Conservation (phyloP, 805 yeast species). For the Myxozyma neglecta region DNA sequence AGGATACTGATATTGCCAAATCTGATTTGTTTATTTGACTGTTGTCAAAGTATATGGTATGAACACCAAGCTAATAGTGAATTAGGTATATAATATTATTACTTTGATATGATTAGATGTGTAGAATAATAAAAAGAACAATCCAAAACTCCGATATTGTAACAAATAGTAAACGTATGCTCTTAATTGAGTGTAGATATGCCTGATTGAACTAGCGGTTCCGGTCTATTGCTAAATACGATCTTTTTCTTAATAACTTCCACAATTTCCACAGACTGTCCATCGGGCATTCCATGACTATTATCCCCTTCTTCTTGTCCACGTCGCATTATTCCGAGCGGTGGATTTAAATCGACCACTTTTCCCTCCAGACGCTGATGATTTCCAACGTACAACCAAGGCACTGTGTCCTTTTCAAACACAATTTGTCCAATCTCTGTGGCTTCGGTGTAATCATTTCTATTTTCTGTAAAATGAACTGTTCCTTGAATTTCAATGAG, state of each 20-base stretch:
- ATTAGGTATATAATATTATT: not conserved
- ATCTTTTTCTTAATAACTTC: conserved; percentile 26
- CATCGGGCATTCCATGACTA: conserved; percentile 9
- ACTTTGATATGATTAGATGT: too few relatives aligned
- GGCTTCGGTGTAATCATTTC: not conserved
- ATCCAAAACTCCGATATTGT: too few relatives aligned
- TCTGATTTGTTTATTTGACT: conserved; percentile 5
- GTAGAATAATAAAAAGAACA: too few relatives aligned
- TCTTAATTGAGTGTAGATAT: not conserved
- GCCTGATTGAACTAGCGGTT: conserved; percentile 24
- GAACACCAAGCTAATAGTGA: too few relatives aligned
- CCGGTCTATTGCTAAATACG: conserved; percentile 30
- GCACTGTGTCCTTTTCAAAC: conserved; percentile 14
- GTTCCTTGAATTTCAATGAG: conserved; percentile 33
- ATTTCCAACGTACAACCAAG: conserved; percentile 30
- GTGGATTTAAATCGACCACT: conserved; percentile 27
- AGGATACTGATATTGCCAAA: conserved; percentile 29
- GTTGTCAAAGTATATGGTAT: not conserved
- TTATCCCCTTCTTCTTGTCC: not conserved
- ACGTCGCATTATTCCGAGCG: conserved; percentile 28
- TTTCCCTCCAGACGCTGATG: conserved; percentile 32
- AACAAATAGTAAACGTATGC: not conserved
- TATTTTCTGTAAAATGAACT: conserved; percentile 13
- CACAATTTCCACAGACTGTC: conserved; percentile 26
- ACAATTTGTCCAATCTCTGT: conserved; percentile 27